Evolutionary conservation across 371 early-diverging fungal species (phyloP), one percentile per base, ranked within the genome.

Genomic region (Lichtheimia hyalospora): DNA sequence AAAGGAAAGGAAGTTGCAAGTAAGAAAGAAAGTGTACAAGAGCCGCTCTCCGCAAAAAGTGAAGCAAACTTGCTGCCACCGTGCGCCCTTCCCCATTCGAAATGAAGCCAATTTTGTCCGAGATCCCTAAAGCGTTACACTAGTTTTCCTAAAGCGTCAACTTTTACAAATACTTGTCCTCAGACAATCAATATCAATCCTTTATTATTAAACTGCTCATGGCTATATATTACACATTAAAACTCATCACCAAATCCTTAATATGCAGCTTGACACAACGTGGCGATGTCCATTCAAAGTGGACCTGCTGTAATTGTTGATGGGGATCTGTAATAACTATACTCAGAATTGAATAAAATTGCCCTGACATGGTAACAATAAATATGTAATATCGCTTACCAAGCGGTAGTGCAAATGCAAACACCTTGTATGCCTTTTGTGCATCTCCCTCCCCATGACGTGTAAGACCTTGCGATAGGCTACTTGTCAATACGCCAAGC

Each of bases 281-380:
- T 10, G 84, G 82, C 5, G 84, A 77, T 0, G 79, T 72, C 92
- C 92, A 92, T 53, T 88, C 88, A 66, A 91, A 89, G 16, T 67
- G 62, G 3, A 91, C 81, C 5, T 84, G 72, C 16, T 74, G 69
- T 24, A 89, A 57, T 34, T 84, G 69, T n/a, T 78, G 71, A 16
- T 63, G 55, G 2, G 71, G 67, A 8, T 63, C 70, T n/a, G 75
- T 67, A 52, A 63, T 18, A 39, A 52, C 46, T 20, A 20, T 34
- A 34, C 6, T 34, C 34, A 34, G 34, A 10, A 8, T 34, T 34
- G 10, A 34, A 46, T 43, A 55, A 27, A 6, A 8, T 25, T 21
- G 15, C 15, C n/a, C 12, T 23, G 13, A 21, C 15, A 27, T 40
- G 53, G 52, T 24, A 43, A n/a, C 21, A 4, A 20, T 7, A 0